Conservation (phyloP, 441 rosid species). For the Theobroma grandiflorum region DNA sequence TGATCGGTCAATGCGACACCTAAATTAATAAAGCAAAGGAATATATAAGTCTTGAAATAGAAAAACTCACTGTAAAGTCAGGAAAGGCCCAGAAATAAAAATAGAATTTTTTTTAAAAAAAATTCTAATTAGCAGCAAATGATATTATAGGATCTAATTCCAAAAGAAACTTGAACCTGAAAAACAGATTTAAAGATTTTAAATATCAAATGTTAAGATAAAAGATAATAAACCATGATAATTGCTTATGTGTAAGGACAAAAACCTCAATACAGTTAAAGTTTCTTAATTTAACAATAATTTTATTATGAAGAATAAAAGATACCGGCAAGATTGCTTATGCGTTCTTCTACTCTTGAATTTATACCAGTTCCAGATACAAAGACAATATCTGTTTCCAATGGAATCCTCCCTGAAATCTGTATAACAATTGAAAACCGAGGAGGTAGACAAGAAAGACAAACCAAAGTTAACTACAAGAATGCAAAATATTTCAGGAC, state of each 20-base stretch:
- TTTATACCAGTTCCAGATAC: constrained; percentile 68
- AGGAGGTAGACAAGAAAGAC: constrained; percentile 19
- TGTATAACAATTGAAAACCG: constrained; percentile 40
- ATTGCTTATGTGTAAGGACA: not conserved
- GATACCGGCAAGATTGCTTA: constrained; percentile 82
- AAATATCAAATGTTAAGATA: not conserved
- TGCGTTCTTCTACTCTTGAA: constrained; percentile 72
- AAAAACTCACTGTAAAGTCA: not conserved
- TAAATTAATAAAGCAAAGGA: constrained; percentile 32
- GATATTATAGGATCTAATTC: not conserved
- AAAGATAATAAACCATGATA: not conserved
- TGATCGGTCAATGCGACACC: constrained; percentile 66
- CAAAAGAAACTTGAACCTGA: constrained; percentile 1
- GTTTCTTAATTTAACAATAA: constrained; percentile 19
- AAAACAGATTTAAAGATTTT: not conserved
- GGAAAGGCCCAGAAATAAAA: not conserved
- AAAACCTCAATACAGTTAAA: not conserved
- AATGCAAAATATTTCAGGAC: constrained; percentile 19
- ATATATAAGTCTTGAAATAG: not conserved
- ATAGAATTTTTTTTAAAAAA: not conserved
- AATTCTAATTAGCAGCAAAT: not conserved
- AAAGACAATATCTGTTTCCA: constrained; percentile 78
- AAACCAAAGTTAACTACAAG: constrained; percentile 18
- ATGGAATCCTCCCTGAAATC: constrained; percentile 85
- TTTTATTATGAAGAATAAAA: constrained; percentile 27